Conservation (phyloP, 2,329 filamentous ascomycete genomes). For the Didymella pomorum region DNA sequence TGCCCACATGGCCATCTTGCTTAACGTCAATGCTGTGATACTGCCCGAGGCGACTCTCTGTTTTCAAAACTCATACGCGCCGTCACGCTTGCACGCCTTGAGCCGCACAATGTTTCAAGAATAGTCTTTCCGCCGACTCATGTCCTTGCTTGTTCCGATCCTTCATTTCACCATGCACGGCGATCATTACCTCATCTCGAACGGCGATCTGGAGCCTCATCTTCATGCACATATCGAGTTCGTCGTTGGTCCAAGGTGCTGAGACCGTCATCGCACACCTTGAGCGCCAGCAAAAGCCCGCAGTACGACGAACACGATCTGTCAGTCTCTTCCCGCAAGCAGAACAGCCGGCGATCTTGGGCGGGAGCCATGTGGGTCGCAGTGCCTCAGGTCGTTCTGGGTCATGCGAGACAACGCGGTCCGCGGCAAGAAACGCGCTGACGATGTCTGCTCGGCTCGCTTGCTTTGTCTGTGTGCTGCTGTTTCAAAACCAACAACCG, state of each 20-base stretch:
- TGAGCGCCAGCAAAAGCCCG: background rate
- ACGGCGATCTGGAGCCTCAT: background rate
- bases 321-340: conserved; percentile 13
- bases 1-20: background rate
- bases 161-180: conserved; percentile 16
- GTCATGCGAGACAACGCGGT: conserved; percentile 17
- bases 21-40: conserved; percentile 5
- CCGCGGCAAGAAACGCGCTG: conserved; percentile 1
- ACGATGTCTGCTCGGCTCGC: conserved; percentile 13
- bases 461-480: conserved; percentile 1
- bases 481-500: conserved; percentile 18
- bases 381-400: conserved; percentile 23
- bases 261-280: background rate
- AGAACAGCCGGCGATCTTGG: conserved; percentile 20
- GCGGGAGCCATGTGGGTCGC: conserved; percentile 19
- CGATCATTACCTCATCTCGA: conserved; percentile 10
- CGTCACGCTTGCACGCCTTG: conserved; percentile 12
- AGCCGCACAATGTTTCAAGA: conserved; percentile 22
- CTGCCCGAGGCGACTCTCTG: background rate
- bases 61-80: background rate
- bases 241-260: background rate
- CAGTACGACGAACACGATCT: conserved; percentile 13
- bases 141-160: conserved; percentile 20
- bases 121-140: conserved; percentile 11
- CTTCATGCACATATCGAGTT: background rate